Evolutionary conservation across 139 green algal genomes (phyloP).

Genomic region (Asterochloris erici): DNA sequence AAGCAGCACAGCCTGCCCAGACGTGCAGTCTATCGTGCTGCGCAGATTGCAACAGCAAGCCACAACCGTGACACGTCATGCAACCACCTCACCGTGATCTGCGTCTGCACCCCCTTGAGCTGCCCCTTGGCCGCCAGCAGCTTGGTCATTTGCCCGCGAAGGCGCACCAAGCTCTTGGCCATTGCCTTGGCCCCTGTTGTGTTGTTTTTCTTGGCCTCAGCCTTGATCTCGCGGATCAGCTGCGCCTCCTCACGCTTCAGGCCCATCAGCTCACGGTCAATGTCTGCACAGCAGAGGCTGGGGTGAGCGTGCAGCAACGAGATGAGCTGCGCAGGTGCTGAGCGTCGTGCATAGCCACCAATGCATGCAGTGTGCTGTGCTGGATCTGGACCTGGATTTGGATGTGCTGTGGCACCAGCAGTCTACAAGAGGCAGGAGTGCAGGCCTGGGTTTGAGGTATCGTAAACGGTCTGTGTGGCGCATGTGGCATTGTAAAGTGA

Average conservation of each 20-base stretch:
- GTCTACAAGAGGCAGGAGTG: not conserved
- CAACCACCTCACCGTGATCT: constrained; percentile 41
- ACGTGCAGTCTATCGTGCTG: not conserved
- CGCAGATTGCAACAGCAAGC: not conserved
- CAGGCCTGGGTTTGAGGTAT: not conserved
- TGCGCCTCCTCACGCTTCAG: constrained; percentile 56
- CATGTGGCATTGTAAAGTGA: too few species aligned
- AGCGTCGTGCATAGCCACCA: not conserved
- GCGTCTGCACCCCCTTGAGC: constrained; percentile 52
- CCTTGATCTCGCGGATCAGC: constrained; percentile 59
- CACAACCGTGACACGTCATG: not conserved
- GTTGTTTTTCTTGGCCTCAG: constrained; percentile 45
- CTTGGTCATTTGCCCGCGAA: constrained; percentile 53
- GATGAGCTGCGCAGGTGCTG: too few species aligned
- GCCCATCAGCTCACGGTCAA: constrained; percentile 48
- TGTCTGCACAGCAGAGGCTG: constrained; percentile 26
- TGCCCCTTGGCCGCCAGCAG: constrained; percentile 49
- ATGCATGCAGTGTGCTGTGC: not conserved
- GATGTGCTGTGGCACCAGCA: too few species aligned
- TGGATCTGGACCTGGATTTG: not conserved
- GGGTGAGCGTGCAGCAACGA: not conserved
- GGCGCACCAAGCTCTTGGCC: constrained; percentile 55
- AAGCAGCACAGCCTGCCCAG: not conserved
- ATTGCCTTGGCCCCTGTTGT: constrained; percentile 33
- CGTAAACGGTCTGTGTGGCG: not conserved